phyloP scores from a whole-genome alignment of 805 yeast genomes.

The Cyberlindnera bimundalis region DNA sequence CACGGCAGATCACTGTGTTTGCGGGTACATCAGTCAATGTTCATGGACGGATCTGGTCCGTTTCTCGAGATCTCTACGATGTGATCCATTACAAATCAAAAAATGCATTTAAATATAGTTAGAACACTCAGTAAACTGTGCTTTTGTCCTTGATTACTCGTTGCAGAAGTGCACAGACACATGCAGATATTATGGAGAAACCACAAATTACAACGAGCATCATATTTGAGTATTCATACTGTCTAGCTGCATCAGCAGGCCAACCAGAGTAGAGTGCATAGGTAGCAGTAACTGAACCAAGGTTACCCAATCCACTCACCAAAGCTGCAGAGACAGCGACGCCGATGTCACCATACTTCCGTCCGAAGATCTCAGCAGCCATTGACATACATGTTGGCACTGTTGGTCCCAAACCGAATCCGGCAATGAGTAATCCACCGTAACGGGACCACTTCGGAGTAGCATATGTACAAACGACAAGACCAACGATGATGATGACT shows the following conservation, averaged over 20 bases:
- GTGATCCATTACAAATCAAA: too few species aligned
- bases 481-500: constrained; percentile 66
- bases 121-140: constrained; percentile 9
- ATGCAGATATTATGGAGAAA: constrained; percentile 55
- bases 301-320: constrained; percentile 82
- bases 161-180: constrained; percentile 16
- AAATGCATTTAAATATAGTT: too few species aligned
- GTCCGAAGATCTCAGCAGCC: constrained; percentile 71
- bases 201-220: constrained; percentile 78
- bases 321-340: constrained; percentile 79
- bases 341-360: constrained; percentile 78
- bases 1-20: too few species aligned
- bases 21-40: too few species aligned
- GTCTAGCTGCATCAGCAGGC: constrained; percentile 68
- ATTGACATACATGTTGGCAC: constrained; percentile 86
- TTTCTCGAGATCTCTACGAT: too few species aligned
- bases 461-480: constrained; percentile 75
- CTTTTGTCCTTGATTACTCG: constrained; percentile 19
- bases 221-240: constrained; percentile 74
- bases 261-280: constrained; percentile 85
- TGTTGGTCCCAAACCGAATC: constrained; percentile 88
- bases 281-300: constrained; percentile 82
- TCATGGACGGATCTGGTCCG: too few species aligned
- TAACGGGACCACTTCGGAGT: constrained; percentile 70
- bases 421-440: constrained; percentile 77